Evolutionary conservation across 129 eudicot species (phyloP).

Genomic region (Pulicaria dysenterica): DNA sequence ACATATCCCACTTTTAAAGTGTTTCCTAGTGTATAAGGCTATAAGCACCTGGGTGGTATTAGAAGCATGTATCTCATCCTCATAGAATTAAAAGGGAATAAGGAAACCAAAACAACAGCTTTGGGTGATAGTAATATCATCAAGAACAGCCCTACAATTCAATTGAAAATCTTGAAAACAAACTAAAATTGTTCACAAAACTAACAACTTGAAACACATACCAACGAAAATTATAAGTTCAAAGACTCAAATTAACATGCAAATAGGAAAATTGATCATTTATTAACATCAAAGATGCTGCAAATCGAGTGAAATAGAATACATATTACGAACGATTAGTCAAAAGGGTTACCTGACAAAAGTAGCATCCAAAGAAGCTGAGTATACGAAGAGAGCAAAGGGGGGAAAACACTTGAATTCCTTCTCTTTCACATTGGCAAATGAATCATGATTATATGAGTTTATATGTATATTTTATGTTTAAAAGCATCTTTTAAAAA

Average conservation of each 20-base stretch:
- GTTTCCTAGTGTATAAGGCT: too few species aligned
- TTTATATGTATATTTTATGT: too few species aligned
- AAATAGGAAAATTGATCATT: neutral
- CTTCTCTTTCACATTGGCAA: neutral
- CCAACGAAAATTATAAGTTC: neutral
- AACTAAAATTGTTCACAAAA: constrained; percentile 4
- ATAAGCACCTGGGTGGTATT: too few species aligned
- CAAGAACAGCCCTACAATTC: neutral
- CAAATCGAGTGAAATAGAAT: constrained; percentile 11
- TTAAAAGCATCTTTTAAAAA: too few species aligned
- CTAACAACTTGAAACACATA: neutral
- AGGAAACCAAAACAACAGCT: too few species aligned
- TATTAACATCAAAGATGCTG: constrained; percentile 12
- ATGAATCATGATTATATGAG: neutral
- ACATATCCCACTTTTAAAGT: too few species aligned
- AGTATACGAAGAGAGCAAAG: constrained; percentile 7
- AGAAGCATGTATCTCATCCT: too few species aligned
- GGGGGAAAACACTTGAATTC: neutral
- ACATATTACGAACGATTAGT: neutral
- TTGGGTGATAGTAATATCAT: neutral
- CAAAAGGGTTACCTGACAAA: constrained; percentile 15
- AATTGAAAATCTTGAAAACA: neutral
- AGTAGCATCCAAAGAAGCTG: constrained; percentile 26
- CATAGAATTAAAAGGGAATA: too few species aligned
- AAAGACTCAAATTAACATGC: constrained; percentile 16